A percentile compares a stretch with the other conserved stretches of the same genome.
Conservation (phyloP, 73 alveolate species). For the Paramecium pentaurelia region DNA sequence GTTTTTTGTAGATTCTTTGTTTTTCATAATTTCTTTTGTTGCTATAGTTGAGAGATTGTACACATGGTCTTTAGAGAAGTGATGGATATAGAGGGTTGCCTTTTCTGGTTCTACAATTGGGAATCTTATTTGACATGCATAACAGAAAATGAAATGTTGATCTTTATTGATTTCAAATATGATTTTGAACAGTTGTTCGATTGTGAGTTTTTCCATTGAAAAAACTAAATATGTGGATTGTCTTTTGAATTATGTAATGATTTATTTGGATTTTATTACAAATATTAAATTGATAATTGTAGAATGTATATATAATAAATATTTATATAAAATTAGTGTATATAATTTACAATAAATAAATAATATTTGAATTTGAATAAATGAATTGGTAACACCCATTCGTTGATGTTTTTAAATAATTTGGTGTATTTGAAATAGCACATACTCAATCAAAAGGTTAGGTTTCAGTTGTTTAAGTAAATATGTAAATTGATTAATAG, state of each 20-base stretch:
- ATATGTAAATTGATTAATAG: background rate
- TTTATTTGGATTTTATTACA: background rate
- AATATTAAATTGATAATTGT: background rate
- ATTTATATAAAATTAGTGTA: background rate
- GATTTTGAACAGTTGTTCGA: background rate
- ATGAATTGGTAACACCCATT: constrained; percentile 64
- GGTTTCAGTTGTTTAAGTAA: constrained; percentile 23
- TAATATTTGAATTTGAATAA: background rate
- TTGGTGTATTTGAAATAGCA: constrained; percentile 56
- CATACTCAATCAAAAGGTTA: constrained; percentile 35
- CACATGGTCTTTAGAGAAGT: background rate
- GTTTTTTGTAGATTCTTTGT: background rate
- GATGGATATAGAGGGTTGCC: background rate
- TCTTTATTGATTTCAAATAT: background rate
- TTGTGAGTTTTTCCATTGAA: background rate
- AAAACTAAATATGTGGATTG: background rate
- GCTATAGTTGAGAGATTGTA: background rate
- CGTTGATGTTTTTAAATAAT: constrained; percentile 56
- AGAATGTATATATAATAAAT: background rate
- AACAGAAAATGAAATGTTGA: background rate
- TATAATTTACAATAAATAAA: background rate
- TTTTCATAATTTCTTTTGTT: background rate
- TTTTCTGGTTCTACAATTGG: background rate
- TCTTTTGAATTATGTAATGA: background rate
- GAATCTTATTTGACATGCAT: background rate